Evolutionary conservation across 2,329 filamentous ascomycete species (phyloP).

Genomic region (Colletotrichum sp.): DNA sequence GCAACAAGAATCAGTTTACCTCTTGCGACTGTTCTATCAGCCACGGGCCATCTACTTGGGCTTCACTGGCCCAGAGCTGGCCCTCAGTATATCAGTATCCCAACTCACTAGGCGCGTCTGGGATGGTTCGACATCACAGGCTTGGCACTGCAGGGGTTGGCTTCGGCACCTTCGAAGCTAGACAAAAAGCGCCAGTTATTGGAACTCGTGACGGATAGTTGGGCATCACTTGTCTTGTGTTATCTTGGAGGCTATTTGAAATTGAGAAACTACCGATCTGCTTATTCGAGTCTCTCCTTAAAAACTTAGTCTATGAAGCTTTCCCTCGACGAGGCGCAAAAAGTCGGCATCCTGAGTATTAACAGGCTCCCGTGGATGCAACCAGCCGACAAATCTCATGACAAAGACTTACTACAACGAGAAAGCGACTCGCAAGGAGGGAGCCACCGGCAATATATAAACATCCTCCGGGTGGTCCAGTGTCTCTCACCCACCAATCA

Average conservation of each 20-base stretch:
- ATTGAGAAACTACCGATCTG: neutral
- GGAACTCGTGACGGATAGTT: neutral
- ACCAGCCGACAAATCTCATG: neutral
- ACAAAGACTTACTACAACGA: neutral
- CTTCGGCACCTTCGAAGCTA: neutral
- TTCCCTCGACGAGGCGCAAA: neutral
- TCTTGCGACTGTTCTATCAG: neutral
- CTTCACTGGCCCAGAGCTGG: neutral
- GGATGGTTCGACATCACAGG: neutral
- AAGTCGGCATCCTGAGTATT: neutral
- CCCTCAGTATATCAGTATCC: neutral
- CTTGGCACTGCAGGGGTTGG: neutral
- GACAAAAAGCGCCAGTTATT: neutral
- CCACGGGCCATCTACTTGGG: neutral
- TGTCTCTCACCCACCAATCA: constrained; percentile 3
- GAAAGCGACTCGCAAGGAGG: neutral
- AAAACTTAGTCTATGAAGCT: neutral
- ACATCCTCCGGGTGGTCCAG: neutral
- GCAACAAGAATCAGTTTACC: neutral
- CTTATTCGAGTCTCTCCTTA: neutral
- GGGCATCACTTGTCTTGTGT: neutral
- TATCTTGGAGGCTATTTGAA: neutral
- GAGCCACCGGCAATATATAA: neutral
- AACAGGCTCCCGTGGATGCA: neutral
- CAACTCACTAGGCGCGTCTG: neutral